Conservation (phyloP, 192 early-diverging fungal species). For the Gamsiella multidivaricata region DNA sequence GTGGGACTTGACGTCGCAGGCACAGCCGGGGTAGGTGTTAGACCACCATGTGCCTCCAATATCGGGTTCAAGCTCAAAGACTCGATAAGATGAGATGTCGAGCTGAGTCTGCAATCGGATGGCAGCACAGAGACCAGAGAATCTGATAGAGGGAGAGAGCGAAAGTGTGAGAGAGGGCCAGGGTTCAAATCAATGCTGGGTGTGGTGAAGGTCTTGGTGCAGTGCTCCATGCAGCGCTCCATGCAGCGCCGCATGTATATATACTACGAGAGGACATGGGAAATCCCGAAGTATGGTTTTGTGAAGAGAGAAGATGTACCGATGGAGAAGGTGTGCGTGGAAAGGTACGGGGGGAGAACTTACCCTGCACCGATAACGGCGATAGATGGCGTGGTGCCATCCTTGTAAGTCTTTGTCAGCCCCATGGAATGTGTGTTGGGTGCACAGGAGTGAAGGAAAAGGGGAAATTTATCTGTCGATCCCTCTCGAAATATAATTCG, state of each 20-base stretch:
- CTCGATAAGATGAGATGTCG: conserved; percentile 44
- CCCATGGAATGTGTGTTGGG: conserved; percentile 9
- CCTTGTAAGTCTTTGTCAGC: conserved; percentile 38
- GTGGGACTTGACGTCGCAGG: conserved; percentile 57
- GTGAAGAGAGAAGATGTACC: too few relatives aligned
- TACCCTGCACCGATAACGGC: conserved; percentile 58
- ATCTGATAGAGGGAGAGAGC: conserved; percentile 11
- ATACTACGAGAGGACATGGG: too few relatives aligned
- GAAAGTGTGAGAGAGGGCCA: not conserved
- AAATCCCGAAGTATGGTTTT: too few relatives aligned
- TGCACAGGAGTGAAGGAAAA: not conserved
- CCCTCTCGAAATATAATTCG: too few relatives aligned
- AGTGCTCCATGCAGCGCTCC: not conserved
- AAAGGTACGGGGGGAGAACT: not conserved
- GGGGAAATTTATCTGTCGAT: not conserved
- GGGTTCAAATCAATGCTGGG: not conserved
- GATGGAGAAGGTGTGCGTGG: too few relatives aligned
- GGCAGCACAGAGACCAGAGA: conserved; percentile 63
- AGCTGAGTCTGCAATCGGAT: conserved; percentile 60
- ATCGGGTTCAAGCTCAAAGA: conserved; percentile 59
- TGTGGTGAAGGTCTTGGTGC: not conserved
- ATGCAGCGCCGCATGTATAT: too few relatives aligned
- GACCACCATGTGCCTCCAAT: conserved; percentile 67
- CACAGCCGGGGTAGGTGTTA: conserved; percentile 57
- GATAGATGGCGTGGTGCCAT: conserved; percentile 34